These are phyloP conservation scores for Termitomyces sp. DNA, from an alignment of 768 basidiomycete genomes.

Conservation along the genomic window DNA sequence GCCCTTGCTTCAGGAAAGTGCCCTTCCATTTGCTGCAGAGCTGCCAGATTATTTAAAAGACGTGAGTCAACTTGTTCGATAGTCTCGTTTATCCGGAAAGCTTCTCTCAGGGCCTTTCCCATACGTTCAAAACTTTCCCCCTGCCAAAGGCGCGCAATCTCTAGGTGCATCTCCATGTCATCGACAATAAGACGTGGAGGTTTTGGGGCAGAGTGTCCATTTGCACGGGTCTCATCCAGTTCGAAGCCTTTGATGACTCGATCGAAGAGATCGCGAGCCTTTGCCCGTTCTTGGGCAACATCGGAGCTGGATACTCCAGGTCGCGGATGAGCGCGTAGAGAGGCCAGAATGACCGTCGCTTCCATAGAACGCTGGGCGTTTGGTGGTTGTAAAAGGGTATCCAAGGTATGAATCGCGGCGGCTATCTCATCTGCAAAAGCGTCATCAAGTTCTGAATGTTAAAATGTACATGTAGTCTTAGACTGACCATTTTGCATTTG, in stretches of 20 bases:
- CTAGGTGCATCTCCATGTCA: constrained; percentile 86
- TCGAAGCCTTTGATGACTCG: constrained; percentile 63
- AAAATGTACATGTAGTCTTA: neutral
- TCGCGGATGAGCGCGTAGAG: constrained; percentile 77
- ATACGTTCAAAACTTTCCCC: constrained; percentile 73
- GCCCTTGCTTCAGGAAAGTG: constrained; percentile 47
- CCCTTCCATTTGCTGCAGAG: constrained; percentile 65
- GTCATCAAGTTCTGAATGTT: neutral
- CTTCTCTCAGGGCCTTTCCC: constrained; percentile 66
- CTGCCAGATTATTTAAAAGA: constrained; percentile 77
- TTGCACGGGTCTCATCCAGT: constrained; percentile 46
- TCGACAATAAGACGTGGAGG: constrained; percentile 52
- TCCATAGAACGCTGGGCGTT: constrained; percentile 67
- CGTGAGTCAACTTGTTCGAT: constrained; percentile 52
- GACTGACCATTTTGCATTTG: constrained; percentile 71
- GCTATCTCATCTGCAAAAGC: constrained; percentile 64
- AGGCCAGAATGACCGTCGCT: constrained; percentile 85
- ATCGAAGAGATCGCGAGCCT: constrained; percentile 81
- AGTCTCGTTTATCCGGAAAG: constrained; percentile 55
- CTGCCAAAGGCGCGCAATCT: constrained; percentile 88
- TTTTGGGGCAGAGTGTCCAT: constrained; percentile 32
- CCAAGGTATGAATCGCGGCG: constrained; percentile 81
- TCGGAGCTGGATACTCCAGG: constrained; percentile 77
- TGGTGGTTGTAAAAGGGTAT: constrained; percentile 65
- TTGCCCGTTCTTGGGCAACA: constrained; percentile 57